Percentiles rank a stretch among this genome's conserved stretches.
Conservation (phyloP, 305 asterid genomes). For the Fraxinus ornus region DNA sequence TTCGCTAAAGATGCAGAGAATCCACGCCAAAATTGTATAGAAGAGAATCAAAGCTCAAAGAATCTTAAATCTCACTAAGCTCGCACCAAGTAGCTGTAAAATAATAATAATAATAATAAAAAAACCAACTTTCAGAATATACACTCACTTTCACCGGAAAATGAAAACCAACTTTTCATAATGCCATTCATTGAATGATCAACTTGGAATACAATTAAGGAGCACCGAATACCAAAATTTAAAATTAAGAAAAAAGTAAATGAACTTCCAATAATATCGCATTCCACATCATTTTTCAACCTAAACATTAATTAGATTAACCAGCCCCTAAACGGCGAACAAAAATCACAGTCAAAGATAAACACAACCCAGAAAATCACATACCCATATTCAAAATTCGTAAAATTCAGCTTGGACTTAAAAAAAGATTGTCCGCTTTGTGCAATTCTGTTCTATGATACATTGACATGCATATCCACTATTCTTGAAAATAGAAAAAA, state of each 20-base stretch:
- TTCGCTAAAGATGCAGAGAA: constrained; percentile 7
- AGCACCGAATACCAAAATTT: not conserved
- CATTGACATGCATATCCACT: not conserved
- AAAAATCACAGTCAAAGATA: not conserved
- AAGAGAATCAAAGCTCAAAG: constrained; percentile 4
- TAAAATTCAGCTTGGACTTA: constrained; percentile 5
- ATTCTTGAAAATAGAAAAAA: not conserved
- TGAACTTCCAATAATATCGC: constrained; percentile 1
- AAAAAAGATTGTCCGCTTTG: not conserved
- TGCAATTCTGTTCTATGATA: not conserved
- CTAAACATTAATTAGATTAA: constrained; percentile 14
- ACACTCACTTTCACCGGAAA: not conserved
- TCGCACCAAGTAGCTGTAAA: constrained; percentile 30
- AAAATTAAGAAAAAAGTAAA: not conserved
- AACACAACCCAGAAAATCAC: not conserved
- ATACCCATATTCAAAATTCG: not conserved
- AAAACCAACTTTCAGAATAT: constrained; percentile 7
- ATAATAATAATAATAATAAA: not conserved
- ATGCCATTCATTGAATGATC: constrained; percentile 6
- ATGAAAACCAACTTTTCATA: not conserved
- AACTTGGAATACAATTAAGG: constrained; percentile 6
- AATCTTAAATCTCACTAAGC: constrained; percentile 20
- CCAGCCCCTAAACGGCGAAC: constrained; percentile 2
- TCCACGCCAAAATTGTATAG: constrained; percentile 8
- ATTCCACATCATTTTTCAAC: not conserved